phyloP scores from a whole-genome alignment of 257 asterid species.

The Ligustrum vulgare region DNA sequence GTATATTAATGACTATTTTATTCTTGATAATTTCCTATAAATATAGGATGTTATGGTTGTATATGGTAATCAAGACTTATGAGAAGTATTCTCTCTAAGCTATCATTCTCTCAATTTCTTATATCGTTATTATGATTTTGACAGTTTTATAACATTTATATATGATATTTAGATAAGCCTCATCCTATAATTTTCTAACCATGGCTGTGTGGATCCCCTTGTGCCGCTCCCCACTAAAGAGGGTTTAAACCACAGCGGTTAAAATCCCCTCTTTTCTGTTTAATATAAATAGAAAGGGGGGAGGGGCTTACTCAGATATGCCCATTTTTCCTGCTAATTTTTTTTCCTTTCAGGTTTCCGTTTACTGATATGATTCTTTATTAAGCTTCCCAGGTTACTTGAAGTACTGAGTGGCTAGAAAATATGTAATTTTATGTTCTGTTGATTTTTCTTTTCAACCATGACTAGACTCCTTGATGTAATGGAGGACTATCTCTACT shows the following conservation, averaged over 20 bases:
- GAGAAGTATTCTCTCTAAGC: too few species aligned
- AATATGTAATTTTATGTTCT: constrained; percentile 13
- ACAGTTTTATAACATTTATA: too few species aligned
- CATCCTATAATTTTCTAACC: not conserved
- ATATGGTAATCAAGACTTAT: too few species aligned
- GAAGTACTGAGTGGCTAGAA: not conserved
- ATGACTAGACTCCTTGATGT: constrained; percentile 99
- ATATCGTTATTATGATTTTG: too few species aligned
- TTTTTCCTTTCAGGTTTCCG: constrained; percentile 1
- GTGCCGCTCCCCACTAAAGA: too few species aligned
- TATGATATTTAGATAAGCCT: not conserved
- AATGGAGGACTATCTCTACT: constrained; percentile 95
- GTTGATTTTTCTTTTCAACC: constrained; percentile 94
- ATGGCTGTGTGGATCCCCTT: not conserved
- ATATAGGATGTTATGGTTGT: too few species aligned
- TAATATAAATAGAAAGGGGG: not conserved
- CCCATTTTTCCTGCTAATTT: constrained; percentile 10
- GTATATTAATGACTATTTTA: too few species aligned
- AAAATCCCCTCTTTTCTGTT: not conserved
- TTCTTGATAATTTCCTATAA: too few species aligned
- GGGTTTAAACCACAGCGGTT: not conserved
- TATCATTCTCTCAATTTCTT: too few species aligned
- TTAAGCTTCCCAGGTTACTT: constrained; percentile 9
- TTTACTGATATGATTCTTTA: constrained; percentile 1
- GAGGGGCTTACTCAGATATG: constrained; percentile 4